These are phyloP conservation scores for Corniculantispora saksenae DNA, from an alignment of 2,329 filamentous ascomycete species.

Conservation along the genomic window DNA sequence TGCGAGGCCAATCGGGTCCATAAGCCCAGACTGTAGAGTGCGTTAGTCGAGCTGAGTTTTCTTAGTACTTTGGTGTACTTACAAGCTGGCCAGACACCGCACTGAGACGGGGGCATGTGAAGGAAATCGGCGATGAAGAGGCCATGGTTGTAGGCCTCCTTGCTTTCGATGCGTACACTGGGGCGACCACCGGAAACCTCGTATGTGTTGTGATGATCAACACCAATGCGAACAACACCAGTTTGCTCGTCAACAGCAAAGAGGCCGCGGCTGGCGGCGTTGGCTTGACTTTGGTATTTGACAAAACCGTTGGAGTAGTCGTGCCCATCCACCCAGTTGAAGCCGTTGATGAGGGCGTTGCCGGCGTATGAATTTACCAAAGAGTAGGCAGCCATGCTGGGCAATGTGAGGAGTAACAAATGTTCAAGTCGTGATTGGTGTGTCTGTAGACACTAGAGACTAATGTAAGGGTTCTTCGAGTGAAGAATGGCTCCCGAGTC, in stretches of 20 bases:
- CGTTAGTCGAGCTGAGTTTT: neutral
- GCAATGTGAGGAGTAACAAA: neutral
- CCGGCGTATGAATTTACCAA: conserved; percentile 45
- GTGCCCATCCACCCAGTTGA: conserved; percentile 49
- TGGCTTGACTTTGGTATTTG: conserved; percentile 46
- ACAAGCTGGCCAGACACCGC: conserved; percentile 75
- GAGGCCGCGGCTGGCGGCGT: conserved; percentile 41
- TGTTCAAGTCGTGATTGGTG: neutral
- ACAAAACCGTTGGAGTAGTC: conserved; percentile 72
- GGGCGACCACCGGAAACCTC: conserved; percentile 44
- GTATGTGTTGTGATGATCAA: conserved; percentile 44
- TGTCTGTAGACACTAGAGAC: conserved; percentile 2
- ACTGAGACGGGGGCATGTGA: conserved; percentile 72
- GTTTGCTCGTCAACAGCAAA: conserved; percentile 44
- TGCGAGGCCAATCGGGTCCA: conserved; percentile 58
- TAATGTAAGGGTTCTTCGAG: neutral
- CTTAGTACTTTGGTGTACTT: conserved; percentile 27
- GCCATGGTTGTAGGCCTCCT: conserved; percentile 62
- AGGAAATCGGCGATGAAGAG: conserved; percentile 71
- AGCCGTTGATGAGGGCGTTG: conserved; percentile 46
- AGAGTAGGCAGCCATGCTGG: conserved; percentile 42
- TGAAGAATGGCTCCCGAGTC: conserved; percentile 4
- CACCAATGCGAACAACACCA: conserved; percentile 46
- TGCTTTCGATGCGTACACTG: conserved; percentile 69
- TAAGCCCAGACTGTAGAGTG: conserved; percentile 52